These are phyloP conservation scores for Phanerochaete carnosa DNA, from an alignment of 768 basidiomycete genomes.

Conservation along the genomic window DNA sequence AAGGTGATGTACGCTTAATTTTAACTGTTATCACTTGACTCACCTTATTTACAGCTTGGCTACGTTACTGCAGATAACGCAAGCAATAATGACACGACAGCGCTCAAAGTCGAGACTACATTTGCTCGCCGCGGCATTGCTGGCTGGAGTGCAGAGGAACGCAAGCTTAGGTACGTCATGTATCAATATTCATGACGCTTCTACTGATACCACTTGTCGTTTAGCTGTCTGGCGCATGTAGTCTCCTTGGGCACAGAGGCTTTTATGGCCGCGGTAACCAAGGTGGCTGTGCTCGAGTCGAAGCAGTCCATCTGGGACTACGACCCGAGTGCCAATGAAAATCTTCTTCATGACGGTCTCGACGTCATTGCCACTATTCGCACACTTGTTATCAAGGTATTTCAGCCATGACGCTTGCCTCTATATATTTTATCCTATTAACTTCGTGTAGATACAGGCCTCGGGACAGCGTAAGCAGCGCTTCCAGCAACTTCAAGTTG, in stretches of 20 bases:
- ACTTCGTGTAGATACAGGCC: neutral
- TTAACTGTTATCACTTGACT: slow-evolving; percentile 10
- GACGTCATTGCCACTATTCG: slow-evolving; percentile 31
- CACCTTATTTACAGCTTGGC: neutral
- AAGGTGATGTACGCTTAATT: slow-evolving; percentile 14
- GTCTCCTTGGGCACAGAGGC: too few relatives aligned
- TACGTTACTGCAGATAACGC: slow-evolving; percentile 20
- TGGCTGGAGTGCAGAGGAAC: too few relatives aligned
- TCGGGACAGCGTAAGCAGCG: neutral
- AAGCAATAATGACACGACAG: slow-evolving; percentile 22
- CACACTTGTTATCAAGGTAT: too few relatives aligned
- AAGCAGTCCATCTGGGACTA: slow-evolving; percentile 32
- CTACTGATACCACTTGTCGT: slow-evolving; percentile 28
- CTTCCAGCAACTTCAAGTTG: neutral
- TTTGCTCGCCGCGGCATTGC: neutral
- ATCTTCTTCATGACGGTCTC: slow-evolving; percentile 25
- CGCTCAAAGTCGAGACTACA: neutral
- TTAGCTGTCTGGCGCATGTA: too few relatives aligned
- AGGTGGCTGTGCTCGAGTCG: too few relatives aligned
- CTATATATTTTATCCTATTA: neutral
- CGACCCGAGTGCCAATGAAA: slow-evolving; percentile 22
- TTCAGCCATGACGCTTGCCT: slow-evolving; percentile 29
- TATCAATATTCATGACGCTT: neutral
- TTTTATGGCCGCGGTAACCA: too few relatives aligned
- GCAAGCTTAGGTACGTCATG: neutral